Conservation (phyloP, 179 eudicot species). For the Beta corolliflora region DNA sequence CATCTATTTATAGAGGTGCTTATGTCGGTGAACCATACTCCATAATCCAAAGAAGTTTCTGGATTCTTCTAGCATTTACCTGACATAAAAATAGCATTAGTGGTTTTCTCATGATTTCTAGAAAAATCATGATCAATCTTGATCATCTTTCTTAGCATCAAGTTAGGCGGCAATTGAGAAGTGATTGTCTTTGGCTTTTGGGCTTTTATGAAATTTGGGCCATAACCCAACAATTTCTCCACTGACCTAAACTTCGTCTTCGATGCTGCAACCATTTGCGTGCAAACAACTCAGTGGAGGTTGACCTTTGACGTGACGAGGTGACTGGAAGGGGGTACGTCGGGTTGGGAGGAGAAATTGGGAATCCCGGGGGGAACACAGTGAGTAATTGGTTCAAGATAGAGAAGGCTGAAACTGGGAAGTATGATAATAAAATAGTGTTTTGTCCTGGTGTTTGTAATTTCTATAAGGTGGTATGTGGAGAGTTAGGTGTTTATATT, state of each 20-base stretch:
- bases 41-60: no score
- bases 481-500: slow-evolving; percentile 39
- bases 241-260: slow-evolving; percentile 42
- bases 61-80: no score
- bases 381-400: slow-evolving; percentile 45
- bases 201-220: no score
- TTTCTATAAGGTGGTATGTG: slow-evolving; percentile 37
- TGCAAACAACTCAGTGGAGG: slow-evolving; percentile 31
- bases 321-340: slow-evolving; percentile 20
- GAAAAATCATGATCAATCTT: no score
- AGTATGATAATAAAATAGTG: slow-evolving; percentile 40
- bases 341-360: slow-evolving; percentile 31
- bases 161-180: no score
- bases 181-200: no score
- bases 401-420: slow-evolving; percentile 30
- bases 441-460: slow-evolving; percentile 46
- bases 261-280: slow-evolving; percentile 24
- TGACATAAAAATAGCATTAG: no score
- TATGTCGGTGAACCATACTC: no score
- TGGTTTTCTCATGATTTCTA: no score
- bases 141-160: no score
- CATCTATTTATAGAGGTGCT: no score
- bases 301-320: slow-evolving; percentile 11
- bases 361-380: slow-evolving; percentile 29
- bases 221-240: no score